Evolutionary conservation across 1,139 yeast genomes (phyloP), one percentile per base, ranked within the genome.

Genomic region (Pneumocystis murina): DNA sequence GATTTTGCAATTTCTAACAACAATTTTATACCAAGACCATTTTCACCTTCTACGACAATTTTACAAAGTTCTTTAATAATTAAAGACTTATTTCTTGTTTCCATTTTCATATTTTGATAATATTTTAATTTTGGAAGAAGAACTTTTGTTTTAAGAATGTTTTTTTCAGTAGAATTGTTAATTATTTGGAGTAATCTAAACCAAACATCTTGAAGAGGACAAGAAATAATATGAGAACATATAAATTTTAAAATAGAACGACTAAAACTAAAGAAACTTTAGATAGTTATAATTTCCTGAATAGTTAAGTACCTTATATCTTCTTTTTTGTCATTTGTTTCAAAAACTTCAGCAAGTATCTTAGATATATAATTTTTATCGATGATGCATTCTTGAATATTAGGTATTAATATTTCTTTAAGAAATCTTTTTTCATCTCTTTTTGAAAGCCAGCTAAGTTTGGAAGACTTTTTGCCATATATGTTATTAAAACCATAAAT

Each of bases 21-120:
- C 75, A 90, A 86, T 57, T 81, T 80, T 58, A 85, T 78, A 65
- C 86, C 90, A 64, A 75, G 75, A 12, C 72, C 74, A 66, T 81
- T 81, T 66, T 84, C 90, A 66, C 80, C 81, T 12, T 80, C 77
- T 14, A 87, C 80, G 24, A 87, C 82, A 14, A 63, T 62, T 30
- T 38, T 40, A 12, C 38, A 40, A 12, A 58, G 60, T 40, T 58
- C 55, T 48, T 48, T 48, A 24, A 48, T 24, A 14, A 48, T 16
- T 14, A 48, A 48, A 10, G 33, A 12, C 28, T 14, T 48, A 30
- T 48, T 48, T 48, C 3, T 24, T 14, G 12, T 28, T 14, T 24
- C 10, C 14, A 48, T 20, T 24, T 48, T 24, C 14, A 48, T 24
- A 24, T 48, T 48, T 48, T 48, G 55, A 24, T 48, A 48, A 24